A percentile compares a stretch with the other conserved stretches of the same genome.
Evolutionary conservation across 1,284 basidiomycete genomes (phyloP).

Genomic region (Boletellus deceptivus): DNA sequence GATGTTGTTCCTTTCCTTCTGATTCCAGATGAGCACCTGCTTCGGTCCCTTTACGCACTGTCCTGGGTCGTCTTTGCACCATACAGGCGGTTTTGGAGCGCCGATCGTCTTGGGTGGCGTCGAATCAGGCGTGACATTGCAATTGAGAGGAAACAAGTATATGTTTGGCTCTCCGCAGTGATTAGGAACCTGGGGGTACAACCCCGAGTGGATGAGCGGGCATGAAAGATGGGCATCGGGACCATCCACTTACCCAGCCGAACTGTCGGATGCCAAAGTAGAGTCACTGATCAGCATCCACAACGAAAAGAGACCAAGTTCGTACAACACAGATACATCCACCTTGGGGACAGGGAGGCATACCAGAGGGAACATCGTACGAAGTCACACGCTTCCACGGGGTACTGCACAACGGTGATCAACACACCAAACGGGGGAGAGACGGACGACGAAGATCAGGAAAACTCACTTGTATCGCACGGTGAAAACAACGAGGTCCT

Average conservation of each 20-base stretch:
- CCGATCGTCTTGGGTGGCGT: constrained; percentile 6
- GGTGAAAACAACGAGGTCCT: constrained; percentile 6
- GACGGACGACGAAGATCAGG: background rate
- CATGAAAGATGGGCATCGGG: background rate
- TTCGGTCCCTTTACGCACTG: constrained; percentile 14
- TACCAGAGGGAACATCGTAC: constrained; percentile 9
- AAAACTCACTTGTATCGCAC: constrained; percentile 3
- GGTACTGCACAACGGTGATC: constrained; percentile 7
- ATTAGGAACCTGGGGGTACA: constrained; percentile 2
- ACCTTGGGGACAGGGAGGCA: constrained; percentile 4
- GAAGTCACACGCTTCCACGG: constrained; percentile 2
- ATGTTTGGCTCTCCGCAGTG: constrained; percentile 12
- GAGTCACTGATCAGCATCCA: background rate
- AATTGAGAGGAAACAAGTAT: constrained; percentile 4
- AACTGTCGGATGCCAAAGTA: constrained; percentile 3
- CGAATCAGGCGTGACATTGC: background rate
- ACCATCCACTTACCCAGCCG: constrained; percentile 10
- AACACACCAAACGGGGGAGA: background rate
- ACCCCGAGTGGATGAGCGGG: constrained; percentile 1
- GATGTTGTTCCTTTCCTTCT: constrained; percentile 11
- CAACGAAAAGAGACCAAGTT: background rate
- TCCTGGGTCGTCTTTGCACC: constrained; percentile 4
- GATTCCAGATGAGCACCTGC: constrained; percentile 4
- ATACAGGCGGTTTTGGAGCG: background rate
- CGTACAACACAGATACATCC: constrained; percentile 11